These are phyloP conservation scores for Phytophthora pinifolia DNA, from an alignment of 352 stramenopile species.

Conservation along the genomic window DNA sequence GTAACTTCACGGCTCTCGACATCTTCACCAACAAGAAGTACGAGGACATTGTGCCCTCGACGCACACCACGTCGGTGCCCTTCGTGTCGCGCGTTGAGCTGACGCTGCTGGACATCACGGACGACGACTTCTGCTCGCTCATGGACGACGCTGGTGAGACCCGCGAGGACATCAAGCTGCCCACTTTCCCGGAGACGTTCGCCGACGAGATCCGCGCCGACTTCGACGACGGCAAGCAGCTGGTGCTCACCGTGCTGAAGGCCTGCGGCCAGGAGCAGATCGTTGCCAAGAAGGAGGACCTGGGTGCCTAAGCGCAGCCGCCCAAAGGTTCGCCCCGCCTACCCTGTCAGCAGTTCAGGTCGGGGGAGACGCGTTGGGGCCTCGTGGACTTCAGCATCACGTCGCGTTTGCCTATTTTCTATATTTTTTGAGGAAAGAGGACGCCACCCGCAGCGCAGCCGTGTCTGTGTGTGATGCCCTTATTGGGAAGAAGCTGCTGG, in stretches of 20 bases:
- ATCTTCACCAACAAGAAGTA: slow-evolving; percentile 99
- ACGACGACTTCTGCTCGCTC: slow-evolving; percentile 97
- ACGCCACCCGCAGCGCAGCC: slow-evolving; percentile 14
- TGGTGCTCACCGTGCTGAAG: slow-evolving; percentile 95
- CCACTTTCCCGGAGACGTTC: slow-evolving; percentile 94
- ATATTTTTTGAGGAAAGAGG: slow-evolving; percentile 43
- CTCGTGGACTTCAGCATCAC: slow-evolving; percentile 39
- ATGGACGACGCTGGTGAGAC: slow-evolving; percentile 98
- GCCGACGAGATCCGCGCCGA: slow-evolving; percentile 96
- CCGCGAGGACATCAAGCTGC: slow-evolving; percentile 98
- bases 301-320: slow-evolving; percentile 39
- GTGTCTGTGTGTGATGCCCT: slow-evolving; percentile 21
- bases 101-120: slow-evolving; percentile 98
- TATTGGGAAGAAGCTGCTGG: slow-evolving; percentile 33
- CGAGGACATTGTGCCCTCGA: slow-evolving; percentile 99
- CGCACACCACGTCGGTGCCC: slow-evolving; percentile 97
- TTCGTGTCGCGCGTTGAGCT: slow-evolving; percentile 97
- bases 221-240: slow-evolving; percentile 96
- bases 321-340: slow-evolving; percentile 17
- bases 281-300: slow-evolving; percentile 97
- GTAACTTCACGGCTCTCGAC: slow-evolving; percentile 98
- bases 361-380: slow-evolving; percentile 27
- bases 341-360: not conserved
- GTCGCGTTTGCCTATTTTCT: slow-evolving; percentile 50
- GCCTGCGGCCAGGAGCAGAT: slow-evolving; percentile 98